Percentiles rank a stretch among this genome's conserved stretches.
Evolutionary conservation across 352 stramenopile species (phyloP).

Genomic region (Thraustotheca clavata): DNA sequence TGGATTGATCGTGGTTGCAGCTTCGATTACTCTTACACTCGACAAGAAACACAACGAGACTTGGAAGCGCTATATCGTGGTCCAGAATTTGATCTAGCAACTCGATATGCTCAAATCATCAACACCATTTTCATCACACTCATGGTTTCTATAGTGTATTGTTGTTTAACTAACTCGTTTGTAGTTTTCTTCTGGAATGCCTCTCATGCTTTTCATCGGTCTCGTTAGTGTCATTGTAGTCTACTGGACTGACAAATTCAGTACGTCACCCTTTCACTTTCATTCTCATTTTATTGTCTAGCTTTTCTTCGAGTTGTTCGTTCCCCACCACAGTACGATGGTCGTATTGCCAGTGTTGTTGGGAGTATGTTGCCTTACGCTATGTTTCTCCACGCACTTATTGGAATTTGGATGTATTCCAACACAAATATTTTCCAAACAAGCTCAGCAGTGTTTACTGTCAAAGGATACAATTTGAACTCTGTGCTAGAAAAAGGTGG

Average conservation of each 20-base stretch:
- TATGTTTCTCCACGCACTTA: slow-evolving; percentile 57
- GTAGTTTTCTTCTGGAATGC: slow-evolving; percentile 77
- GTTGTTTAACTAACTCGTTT: neutral
- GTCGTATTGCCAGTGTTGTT: slow-evolving; percentile 46
- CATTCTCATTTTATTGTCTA: slow-evolving; percentile 11
- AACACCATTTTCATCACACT: slow-evolving; percentile 78
- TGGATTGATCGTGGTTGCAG: slow-evolving; percentile 54
- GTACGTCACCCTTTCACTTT: slow-evolving; percentile 32
- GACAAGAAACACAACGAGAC: slow-evolving; percentile 77
- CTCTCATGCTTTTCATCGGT: slow-evolving; percentile 62
- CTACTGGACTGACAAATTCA: slow-evolving; percentile 85
- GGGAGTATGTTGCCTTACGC: slow-evolving; percentile 62
- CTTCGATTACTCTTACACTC: slow-evolving; percentile 51
- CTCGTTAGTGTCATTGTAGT: slow-evolving; percentile 65
- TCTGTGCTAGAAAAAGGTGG: slow-evolving; percentile 24
- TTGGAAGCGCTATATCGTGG: slow-evolving; percentile 65
- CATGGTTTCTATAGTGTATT: slow-evolving; percentile 32
- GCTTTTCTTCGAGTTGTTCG: slow-evolving; percentile 63
- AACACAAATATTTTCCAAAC: slow-evolving; percentile 74
- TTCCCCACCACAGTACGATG: slow-evolving; percentile 62
- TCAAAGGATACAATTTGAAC: slow-evolving; percentile 11
- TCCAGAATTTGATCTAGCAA: slow-evolving; percentile 66
- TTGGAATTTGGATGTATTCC: slow-evolving; percentile 83
- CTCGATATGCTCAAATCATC: slow-evolving; percentile 63
- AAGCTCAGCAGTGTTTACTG: neutral